A percentile compares a stretch with the other conserved stretches of the same genome.
These are phyloP conservation scores for Pichia sp. DNA, from an alignment of 1,139 yeast genomes.

Conservation along the genomic window DNA sequence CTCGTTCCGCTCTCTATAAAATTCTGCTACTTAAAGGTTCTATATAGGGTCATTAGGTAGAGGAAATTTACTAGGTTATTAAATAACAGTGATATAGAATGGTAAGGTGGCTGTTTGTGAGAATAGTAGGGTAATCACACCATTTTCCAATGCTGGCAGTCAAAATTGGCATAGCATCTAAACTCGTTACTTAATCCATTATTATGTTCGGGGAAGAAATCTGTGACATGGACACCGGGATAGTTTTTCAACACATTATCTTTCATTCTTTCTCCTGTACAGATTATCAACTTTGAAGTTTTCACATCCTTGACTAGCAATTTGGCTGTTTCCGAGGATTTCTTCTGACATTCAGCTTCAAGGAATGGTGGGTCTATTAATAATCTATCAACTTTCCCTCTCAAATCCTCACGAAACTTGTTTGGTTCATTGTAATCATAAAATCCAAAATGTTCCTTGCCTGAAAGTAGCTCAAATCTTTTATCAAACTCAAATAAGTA, in stretches of 20 bases:
- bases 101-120: neutral
- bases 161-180: conserved; percentile 76
- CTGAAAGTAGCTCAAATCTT: conserved; percentile 70
- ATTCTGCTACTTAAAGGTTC: neutral
- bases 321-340: conserved; percentile 66
- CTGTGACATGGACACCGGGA: conserved; percentile 60
- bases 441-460: conserved; percentile 56
- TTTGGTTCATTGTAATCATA: conserved; percentile 75
- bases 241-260: conserved; percentile 55
- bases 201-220: conserved; percentile 73
- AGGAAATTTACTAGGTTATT: neutral
- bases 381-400: conserved; percentile 65
- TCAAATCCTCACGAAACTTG: conserved; percentile 52
- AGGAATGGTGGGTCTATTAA: conserved; percentile 87
- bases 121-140: neutral
- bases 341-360: conserved; percentile 74
- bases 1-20: neutral
- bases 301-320: conserved; percentile 45
- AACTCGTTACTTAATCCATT: conserved; percentile 87
- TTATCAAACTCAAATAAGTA: conserved; percentile 75
- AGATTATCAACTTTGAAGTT: conserved; percentile 56
- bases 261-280: conserved; percentile 88
- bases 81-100: neutral
- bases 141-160: conserved; percentile 46
- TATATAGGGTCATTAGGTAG: neutral